These are phyloP conservation scores for Sclerotiophoma versabilis DNA, from an alignment of 2,329 filamentous ascomycete genomes.

Conservation along the genomic window DNA sequence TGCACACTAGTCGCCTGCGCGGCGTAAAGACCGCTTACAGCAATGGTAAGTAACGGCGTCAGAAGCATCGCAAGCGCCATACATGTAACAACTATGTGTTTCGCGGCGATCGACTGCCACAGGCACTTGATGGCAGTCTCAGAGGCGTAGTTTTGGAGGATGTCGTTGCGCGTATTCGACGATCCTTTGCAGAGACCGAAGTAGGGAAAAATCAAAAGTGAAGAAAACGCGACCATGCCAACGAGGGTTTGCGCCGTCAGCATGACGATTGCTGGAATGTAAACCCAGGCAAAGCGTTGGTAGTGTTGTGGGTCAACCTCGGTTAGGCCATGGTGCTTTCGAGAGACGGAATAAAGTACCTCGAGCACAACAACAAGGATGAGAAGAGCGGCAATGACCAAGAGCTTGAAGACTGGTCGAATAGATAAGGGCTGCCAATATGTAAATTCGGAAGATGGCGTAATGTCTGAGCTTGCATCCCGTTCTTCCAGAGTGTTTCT, in stretches of 20 bases:
- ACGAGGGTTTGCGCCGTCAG: background rate
- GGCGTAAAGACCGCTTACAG: slow-evolving; percentile 1
- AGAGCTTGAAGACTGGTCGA: background rate
- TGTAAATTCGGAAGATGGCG: background rate
- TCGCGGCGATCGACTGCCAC: background rate
- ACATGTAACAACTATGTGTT: background rate
- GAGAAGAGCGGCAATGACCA: background rate
- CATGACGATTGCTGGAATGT: background rate
- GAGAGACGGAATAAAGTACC: background rate
- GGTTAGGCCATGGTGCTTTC: background rate
- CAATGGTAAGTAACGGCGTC: background rate
- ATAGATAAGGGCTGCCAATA: slow-evolving; percentile 1
- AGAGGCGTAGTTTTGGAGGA: background rate
- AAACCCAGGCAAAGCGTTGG: slow-evolving; percentile 3
- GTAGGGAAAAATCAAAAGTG: background rate
- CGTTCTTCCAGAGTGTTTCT: background rate
- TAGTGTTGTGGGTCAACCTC: background rate
- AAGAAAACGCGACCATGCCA: background rate
- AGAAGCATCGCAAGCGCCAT: slow-evolving; percentile 1
- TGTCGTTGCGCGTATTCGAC: background rate
- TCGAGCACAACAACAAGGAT: background rate
- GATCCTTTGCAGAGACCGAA: background rate
- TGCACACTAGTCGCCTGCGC: background rate
- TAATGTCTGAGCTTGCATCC: background rate
- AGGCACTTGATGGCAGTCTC: slow-evolving; percentile 2